These are phyloP conservation scores for Knufia petricola DNA, from an alignment of 2,329 filamentous ascomycete genomes.

Conservation along the genomic window DNA sequence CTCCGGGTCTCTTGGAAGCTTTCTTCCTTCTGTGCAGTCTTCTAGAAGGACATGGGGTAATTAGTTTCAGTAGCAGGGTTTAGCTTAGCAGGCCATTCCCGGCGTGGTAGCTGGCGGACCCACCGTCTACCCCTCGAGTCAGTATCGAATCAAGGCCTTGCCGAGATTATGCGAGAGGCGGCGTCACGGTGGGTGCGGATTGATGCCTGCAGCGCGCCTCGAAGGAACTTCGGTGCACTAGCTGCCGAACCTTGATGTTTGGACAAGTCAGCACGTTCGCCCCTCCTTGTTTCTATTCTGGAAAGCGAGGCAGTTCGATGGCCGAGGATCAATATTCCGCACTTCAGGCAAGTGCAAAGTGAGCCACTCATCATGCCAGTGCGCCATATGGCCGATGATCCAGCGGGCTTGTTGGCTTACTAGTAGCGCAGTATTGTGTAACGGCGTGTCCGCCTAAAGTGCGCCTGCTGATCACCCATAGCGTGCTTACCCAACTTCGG, in stretches of 20 bases:
- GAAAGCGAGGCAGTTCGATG: background rate
- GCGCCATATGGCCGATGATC: background rate
- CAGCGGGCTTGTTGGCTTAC: too few relatives aligned
- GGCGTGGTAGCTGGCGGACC: background rate
- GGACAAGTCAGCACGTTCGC: background rate
- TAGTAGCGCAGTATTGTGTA: background rate
- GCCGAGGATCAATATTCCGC: background rate
- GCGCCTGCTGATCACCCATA: slow-evolving; percentile 5
- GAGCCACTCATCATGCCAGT: background rate
- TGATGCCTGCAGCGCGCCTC: background rate
- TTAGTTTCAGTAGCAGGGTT: background rate
- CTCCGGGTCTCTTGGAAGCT: background rate
- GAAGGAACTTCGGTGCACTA: background rate
- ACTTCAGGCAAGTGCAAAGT: background rate
- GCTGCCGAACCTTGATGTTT: too few relatives aligned
- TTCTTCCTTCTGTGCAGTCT: slow-evolving; percentile 9
- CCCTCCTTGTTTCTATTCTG: background rate
- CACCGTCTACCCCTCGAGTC: background rate
- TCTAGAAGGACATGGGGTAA: slow-evolving; percentile 9
- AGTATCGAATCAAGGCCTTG: slow-evolving; percentile 3
- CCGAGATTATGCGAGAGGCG: slow-evolving; percentile 4
- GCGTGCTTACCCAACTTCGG: background rate
- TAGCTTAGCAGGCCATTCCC: background rate
- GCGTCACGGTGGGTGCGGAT: background rate
- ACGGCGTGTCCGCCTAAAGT: slow-evolving; percentile 4